Base-by-base conservation (phyloP, 805 yeast species). In the Ogataea angusta region DNA sequence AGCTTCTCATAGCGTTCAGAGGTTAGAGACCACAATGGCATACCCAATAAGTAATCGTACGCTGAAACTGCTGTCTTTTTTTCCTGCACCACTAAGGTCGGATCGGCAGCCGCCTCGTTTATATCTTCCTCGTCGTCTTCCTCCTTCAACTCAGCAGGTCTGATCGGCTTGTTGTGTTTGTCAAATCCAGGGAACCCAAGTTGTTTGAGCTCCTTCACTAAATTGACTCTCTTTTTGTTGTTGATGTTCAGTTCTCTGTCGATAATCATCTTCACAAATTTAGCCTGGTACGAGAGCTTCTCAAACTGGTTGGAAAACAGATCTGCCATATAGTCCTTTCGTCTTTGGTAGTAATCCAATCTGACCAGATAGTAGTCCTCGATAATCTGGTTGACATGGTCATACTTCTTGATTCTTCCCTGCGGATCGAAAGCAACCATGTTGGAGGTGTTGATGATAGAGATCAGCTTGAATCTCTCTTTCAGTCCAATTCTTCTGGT, bases 381-480 rank as follows among this genome's bases (percentile, higher is more conserved):
- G 51, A 93, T 69, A 36, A 93, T 91, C 33, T 88, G 91, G 48
- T 78, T 76, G 2, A 83, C 84, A 36, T 70, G 69, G 10, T 81
- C 84, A 62, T 89, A 93, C 60, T 78, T 87, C 59, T 84, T 85
- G 54, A 93, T 86, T 50, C 90, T 78, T 27, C 96, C 96, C 34
- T 75, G 74, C 3, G 95, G 78, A 66, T 93, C 97, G 66, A 93
- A 93, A 0, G 96, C 95, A 41, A 93, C 96, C 96, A 93, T 90
- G 60, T 93, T 93, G 33, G 82, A 74, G 47, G 87, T 69, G 59
- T 75, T 80, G 29, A 93, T 68, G 6, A 83, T 68, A 0, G 88
- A 70, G 6, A 78, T 67, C 39, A 93, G 72, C 57, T 85, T 89
- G 68, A 93, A 93, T 58, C 89, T 73, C 56, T 88, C 95, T 53